These are phyloP conservation scores for Musa itinerans DNA, from an alignment of 176 grass and related monocot genomes.

Conservation along the genomic window DNA sequence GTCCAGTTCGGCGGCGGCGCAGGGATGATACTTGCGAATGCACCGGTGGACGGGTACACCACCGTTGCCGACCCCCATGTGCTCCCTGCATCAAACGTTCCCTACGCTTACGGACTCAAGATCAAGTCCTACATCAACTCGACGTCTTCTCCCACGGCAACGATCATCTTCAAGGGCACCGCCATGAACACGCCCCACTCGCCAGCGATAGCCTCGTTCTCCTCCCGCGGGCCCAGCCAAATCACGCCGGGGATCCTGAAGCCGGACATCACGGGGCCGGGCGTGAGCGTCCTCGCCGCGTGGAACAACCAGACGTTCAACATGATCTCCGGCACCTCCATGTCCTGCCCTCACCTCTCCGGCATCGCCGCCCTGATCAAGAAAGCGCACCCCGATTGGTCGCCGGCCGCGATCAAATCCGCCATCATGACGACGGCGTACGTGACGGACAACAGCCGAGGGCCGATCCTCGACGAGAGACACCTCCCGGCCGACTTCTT, in stretches of 20 bases:
- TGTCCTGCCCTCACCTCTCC: slow-evolving; percentile 29
- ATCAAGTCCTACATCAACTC: slow-evolving; percentile 19
- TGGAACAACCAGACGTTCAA: slow-evolving; percentile 4
- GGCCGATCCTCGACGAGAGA: background rate
- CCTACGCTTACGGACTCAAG: background rate
- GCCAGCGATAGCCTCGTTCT: slow-evolving; percentile 6
- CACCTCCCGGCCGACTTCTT: slow-evolving; percentile 3
- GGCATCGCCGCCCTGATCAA: slow-evolving; percentile 29
- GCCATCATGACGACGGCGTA: slow-evolving; percentile 29
- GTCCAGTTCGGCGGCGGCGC: background rate
- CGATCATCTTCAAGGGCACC: slow-evolving; percentile 15
- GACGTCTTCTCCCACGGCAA: background rate
- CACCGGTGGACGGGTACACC: background rate
- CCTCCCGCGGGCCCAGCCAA: background rate
- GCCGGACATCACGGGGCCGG: slow-evolving; percentile 32
- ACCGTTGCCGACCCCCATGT: background rate
- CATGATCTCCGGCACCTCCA: slow-evolving; percentile 23
- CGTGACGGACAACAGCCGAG: slow-evolving; percentile 5
- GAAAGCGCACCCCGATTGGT: slow-evolving; percentile 29
- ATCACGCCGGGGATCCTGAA: slow-evolving; percentile 24
- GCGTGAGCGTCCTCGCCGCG: slow-evolving; percentile 23
- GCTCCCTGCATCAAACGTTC: background rate
- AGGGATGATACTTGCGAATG: background rate
- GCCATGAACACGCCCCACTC: background rate
- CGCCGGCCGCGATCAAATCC: slow-evolving; percentile 28